Evolutionary conservation across 2,329 filamentous ascomycete species (phyloP).

Genomic region (Xenosphaeropsis pyriputrescens): DNA sequence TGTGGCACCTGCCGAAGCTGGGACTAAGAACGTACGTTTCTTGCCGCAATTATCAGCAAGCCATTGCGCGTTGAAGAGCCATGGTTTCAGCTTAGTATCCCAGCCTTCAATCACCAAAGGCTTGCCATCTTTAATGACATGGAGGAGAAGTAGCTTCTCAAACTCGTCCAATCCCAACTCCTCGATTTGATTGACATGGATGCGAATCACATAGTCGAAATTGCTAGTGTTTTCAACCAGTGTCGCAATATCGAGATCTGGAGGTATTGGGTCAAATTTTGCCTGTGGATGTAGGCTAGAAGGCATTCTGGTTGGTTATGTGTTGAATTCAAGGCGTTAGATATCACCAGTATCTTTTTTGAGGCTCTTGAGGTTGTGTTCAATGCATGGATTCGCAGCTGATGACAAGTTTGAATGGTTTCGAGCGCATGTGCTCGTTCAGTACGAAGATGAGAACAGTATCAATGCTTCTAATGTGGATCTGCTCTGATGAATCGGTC

Average conservation of each 20-base stretch:
- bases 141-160: slow-evolving; percentile 68
- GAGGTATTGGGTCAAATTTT: slow-evolving; percentile 82
- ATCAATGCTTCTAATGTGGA: too few relatives aligned
- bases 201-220: slow-evolving; percentile 74
- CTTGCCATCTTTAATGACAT: slow-evolving; percentile 74
- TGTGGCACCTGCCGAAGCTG: not conserved
- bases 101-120: slow-evolving; percentile 88
- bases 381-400: too few relatives aligned
- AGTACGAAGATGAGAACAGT: too few relatives aligned
- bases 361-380: too few relatives aligned
- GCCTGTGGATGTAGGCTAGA: slow-evolving; percentile 62
- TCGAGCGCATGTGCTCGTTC: too few relatives aligned
- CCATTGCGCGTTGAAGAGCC: slow-evolving; percentile 72
- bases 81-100: slow-evolving; percentile 57
- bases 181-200: slow-evolving; percentile 66
- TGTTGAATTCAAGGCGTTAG: too few relatives aligned
- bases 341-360: too few relatives aligned
- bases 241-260: slow-evolving; percentile 61
- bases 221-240: slow-evolving; percentile 70
- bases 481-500: too few relatives aligned
- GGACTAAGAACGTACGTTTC: slow-evolving; percentile 43
- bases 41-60: slow-evolving; percentile 63
- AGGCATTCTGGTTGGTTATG: slow-evolving; percentile 43
- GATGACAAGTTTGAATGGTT: too few relatives aligned
- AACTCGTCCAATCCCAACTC: slow-evolving; percentile 65